These are phyloP conservation scores for Neonectria hederae DNA, from an alignment of 2,329 filamentous ascomycete species.

Conservation along the genomic window DNA sequence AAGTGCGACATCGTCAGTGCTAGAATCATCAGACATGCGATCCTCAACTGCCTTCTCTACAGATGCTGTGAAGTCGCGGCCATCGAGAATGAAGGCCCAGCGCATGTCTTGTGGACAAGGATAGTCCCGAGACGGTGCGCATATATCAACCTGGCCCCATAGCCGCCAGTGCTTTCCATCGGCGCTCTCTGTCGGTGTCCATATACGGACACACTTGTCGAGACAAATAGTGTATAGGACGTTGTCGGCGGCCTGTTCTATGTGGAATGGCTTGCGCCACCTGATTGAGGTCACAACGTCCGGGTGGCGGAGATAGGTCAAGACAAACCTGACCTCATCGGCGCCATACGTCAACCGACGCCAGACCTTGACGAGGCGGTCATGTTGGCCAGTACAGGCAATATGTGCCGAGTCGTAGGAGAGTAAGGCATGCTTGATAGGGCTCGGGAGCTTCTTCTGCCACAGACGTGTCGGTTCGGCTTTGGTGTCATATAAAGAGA, in stretches of 20 bases:
- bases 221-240: slow-evolving; percentile 89
- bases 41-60: slow-evolving; percentile 78
- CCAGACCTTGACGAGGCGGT: slow-evolving; percentile 93
- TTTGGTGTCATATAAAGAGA: slow-evolving; percentile 73
- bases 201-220: slow-evolving; percentile 83
- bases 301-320: slow-evolving; percentile 89
- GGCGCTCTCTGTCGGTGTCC: slow-evolving; percentile 80
- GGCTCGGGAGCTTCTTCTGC: slow-evolving; percentile 77
- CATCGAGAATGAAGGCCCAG: slow-evolving; percentile 80
- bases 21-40: slow-evolving; percentile 62
- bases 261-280: slow-evolving; percentile 83
- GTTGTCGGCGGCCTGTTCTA: slow-evolving; percentile 83
- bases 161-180: slow-evolving; percentile 77
- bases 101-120: slow-evolving; percentile 35
- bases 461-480: slow-evolving; percentile 69
- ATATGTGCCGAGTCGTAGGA: slow-evolving; percentile 90
- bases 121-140: slow-evolving; percentile 69
- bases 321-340: slow-evolving; percentile 87
- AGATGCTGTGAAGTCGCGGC: slow-evolving; percentile 79
- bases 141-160: slow-evolving; percentile 83
- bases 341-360: slow-evolving; percentile 83
- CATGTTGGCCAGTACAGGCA: slow-evolving; percentile 80
- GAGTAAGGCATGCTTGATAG: slow-evolving; percentile 77
- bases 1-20: slow-evolving; percentile 75
- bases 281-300: slow-evolving; percentile 81